Evolutionary conservation across 257 asterid genomes (phyloP).

Genomic region (Galeopsis tetrahit): DNA sequence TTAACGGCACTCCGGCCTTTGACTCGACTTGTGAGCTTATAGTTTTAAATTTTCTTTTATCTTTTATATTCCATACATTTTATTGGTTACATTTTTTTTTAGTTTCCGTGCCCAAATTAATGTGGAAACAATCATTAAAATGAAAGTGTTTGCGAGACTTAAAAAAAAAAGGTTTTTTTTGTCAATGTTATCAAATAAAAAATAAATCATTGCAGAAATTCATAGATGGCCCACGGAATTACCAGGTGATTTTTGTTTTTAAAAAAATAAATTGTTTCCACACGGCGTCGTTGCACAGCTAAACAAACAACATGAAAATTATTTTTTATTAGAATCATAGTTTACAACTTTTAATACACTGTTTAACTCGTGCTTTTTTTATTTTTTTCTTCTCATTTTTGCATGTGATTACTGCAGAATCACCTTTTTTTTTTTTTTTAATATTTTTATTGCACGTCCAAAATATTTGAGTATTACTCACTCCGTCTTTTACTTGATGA

Average conservation of each 20-base stretch:
- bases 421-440: not conserved
- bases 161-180: not conserved
- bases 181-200: not conserved
- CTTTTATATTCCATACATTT: too few relatives aligned
- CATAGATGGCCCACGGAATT: too few relatives aligned
- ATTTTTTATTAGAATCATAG: not conserved
- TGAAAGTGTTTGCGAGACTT: too few relatives aligned
- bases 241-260: too few relatives aligned
- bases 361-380: slow-evolving; percentile 31
- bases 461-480: not conserved
- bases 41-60: too few relatives aligned
- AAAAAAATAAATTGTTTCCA: not conserved
- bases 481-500: too few relatives aligned
- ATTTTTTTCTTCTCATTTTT: not conserved
- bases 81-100: too few relatives aligned
- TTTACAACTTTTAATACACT: not conserved
- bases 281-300: slow-evolving; percentile 17
- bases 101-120: too few relatives aligned
- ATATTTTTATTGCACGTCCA: not conserved
- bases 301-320: not conserved
- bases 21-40: too few relatives aligned
- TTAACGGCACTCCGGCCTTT: too few relatives aligned
- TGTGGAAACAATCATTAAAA: too few relatives aligned
- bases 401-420: slow-evolving; percentile 1
- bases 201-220: not conserved